A percentile compares a stretch with the other conserved stretches of the same genome.
Evolutionary conservation across 2,329 filamentous ascomycete genomes (phyloP).

Genomic region (Hypocrella siamensis): DNA sequence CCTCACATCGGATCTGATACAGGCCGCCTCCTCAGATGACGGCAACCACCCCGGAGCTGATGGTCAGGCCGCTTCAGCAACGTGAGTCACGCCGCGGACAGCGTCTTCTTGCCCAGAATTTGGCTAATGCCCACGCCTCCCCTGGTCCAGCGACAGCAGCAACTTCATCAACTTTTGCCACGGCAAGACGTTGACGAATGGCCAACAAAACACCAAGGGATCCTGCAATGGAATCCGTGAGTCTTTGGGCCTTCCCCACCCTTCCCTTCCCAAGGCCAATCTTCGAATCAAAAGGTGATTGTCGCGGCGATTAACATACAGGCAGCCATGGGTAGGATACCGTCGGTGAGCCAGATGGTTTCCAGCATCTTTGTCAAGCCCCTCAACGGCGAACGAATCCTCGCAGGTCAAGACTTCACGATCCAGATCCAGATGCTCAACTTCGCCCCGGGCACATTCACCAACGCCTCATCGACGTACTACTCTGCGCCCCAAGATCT

Average conservation of each 20-base stretch:
- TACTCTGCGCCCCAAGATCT: slow-evolving; percentile 43
- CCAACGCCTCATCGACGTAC: slow-evolving; percentile 43
- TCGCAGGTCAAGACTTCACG: slow-evolving; percentile 31
- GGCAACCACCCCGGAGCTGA: slow-evolving; percentile 27
- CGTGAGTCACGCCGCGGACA: slow-evolving; percentile 23
- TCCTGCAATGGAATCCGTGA: slow-evolving; percentile 49
- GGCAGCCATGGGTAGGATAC: slow-evolving; percentile 44
- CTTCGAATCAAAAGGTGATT: too few species aligned
- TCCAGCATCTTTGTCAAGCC: slow-evolving; percentile 39
- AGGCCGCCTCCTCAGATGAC: slow-evolving; percentile 31
- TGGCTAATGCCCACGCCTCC: background rate
- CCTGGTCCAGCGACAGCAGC: slow-evolving; percentile 27
- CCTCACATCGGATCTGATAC: slow-evolving; percentile 27
- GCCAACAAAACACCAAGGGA: slow-evolving; percentile 37
- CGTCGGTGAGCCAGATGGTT: slow-evolving; percentile 37
- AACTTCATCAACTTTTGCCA: slow-evolving; percentile 51
- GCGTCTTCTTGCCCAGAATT: background rate
- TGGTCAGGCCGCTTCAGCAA: slow-evolving; percentile 35
- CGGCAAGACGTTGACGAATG: slow-evolving; percentile 41
- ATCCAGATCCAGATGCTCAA: slow-evolving; percentile 36
- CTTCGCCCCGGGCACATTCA: slow-evolving; percentile 42
- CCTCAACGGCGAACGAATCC: slow-evolving; percentile 31
- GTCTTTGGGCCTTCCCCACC: background rate
- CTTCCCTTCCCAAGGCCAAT: too few species aligned
- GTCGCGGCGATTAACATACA: too few species aligned